Base-by-base conservation (phyloP, 345 rosid genomes). In the Combretum micranthum region DNA sequence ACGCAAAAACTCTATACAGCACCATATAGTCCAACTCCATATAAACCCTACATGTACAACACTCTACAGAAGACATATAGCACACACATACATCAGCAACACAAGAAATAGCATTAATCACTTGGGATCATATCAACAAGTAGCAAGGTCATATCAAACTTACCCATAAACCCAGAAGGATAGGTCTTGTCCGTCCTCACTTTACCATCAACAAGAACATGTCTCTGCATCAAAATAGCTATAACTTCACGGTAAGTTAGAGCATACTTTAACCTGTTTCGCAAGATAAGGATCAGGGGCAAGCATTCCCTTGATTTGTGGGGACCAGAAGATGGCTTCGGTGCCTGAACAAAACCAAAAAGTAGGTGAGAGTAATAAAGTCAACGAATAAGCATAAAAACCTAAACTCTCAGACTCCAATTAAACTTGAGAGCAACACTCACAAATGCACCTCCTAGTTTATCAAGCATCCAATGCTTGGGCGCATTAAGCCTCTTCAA, bases 181-280 rank as follows among this genome's bases (percentile, higher is more conserved):
- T 49, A 49, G 52, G 52, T 49, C 52, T 49, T 49, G 18, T 49
- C 52, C 18, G 52, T 49, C 52, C 52, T 49, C 11, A 49, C 52
- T 22, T 49, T 49, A 13, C 52, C 52, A 49, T 49, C 52, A 3
- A 49, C 52, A 3, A 49, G 52, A 17, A 49, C 52, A 18, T 49
- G 52, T 22, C 52, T 15, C 22, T 49, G 52, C 52, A 49, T 49
- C 52, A 49, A 49, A 49, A 49, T 49, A 8, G 52, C 52, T 17
- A 49, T 49, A 22, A 49, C 52, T 22, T 49, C 52, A 17, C 52
- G 52, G 20, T 49, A 49, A 17, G 52, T 49, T 13, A 49, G 52
- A 4, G 52, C 52, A 49, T 49, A 49, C 52, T 49, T 49, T 15
- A 49, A 18, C 52, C 52, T 49, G 52, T 49, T 49, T 22, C 52